phyloP scores from a whole-genome alignment of 305 asterid genomes.

The Fraxinus sp. region DNA sequence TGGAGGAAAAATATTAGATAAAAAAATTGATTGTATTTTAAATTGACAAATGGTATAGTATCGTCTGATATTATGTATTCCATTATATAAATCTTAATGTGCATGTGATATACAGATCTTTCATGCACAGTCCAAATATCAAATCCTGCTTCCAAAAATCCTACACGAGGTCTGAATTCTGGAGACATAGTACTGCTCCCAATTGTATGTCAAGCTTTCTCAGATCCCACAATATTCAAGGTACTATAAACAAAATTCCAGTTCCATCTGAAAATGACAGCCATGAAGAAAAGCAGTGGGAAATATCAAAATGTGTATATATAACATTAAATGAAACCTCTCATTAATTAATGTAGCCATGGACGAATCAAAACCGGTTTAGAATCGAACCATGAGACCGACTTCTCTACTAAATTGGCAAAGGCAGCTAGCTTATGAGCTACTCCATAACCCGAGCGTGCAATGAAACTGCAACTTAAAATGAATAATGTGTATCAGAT shows the following conservation, averaged over 20 bases:
- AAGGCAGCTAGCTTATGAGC: not conserved
- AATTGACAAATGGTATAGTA: no score
- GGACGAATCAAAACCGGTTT: not conserved
- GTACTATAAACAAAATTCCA: constrained; percentile 29
- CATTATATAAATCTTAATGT: no score
- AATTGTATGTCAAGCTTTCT: not conserved
- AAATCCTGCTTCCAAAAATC: constrained; percentile 25
- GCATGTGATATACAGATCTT: not conserved
- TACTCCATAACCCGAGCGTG: not conserved
- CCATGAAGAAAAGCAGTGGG: not conserved
- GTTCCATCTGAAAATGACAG: constrained; percentile 36
- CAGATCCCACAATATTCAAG: not conserved
- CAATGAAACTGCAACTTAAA: not conserved
- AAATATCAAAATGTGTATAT: not conserved
- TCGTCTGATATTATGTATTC: no score
- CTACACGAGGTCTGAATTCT: constrained; percentile 9
- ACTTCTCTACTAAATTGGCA: not conserved
- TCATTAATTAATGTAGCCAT: not conserved
- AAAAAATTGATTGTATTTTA: no score
- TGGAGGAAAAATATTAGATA: no score
- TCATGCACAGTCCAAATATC: not conserved
- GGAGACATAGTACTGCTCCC: not conserved
- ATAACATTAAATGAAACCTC: not conserved
- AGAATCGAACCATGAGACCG: not conserved
- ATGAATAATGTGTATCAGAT: not conserved